A percentile compares a stretch with the other conserved stretches of the same genome.
Conservation (phyloP, 805 yeast species). For the Kluyveromyces aestuarii region DNA sequence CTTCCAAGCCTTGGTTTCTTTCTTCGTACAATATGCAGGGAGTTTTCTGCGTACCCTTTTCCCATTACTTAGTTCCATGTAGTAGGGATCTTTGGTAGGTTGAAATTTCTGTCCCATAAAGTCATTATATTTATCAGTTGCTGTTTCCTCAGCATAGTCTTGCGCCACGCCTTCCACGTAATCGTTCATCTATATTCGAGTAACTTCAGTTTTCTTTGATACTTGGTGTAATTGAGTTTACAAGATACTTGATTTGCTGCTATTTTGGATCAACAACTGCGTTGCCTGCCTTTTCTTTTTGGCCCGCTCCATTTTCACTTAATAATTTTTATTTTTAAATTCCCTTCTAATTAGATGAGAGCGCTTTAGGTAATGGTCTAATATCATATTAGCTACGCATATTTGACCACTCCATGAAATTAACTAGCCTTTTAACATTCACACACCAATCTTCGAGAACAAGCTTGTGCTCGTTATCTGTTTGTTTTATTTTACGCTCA, state of each 20-base stretch:
- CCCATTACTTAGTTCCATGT: conserved; percentile 42
- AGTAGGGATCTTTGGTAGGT: conserved; percentile 47
- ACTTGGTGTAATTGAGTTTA: too few species aligned
- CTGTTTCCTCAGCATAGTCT: conserved; percentile 4
- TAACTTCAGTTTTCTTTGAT: too few species aligned
- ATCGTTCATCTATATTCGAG: conserved; percentile 2
- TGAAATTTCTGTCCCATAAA: conserved; percentile 24
- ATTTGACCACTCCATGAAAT: conserved; percentile 29
- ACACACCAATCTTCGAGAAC: conserved; percentile 84
- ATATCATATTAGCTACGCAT: neutral
- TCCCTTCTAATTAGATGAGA: too few species aligned
- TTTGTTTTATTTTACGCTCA: conserved; percentile 50
- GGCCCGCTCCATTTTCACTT: too few species aligned
- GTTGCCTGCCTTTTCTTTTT: neutral
- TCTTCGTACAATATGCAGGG: conserved; percentile 46
- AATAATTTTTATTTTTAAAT: too few species aligned
- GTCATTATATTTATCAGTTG: conserved; percentile 14
- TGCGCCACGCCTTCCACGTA: conserved; percentile 9
- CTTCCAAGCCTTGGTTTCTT: conserved; percentile 65
- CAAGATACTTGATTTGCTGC: neutral
- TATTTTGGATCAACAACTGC: neutral
- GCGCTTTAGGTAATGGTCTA: too few species aligned
- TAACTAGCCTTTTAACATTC: conserved; percentile 63
- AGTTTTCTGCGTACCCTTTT: conserved; percentile 47
- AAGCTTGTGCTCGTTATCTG: conserved; percentile 45